These are phyloP conservation scores for Colletotrichum incanum DNA, from an alignment of 2,329 filamentous ascomycete genomes.

Conservation along the genomic window DNA sequence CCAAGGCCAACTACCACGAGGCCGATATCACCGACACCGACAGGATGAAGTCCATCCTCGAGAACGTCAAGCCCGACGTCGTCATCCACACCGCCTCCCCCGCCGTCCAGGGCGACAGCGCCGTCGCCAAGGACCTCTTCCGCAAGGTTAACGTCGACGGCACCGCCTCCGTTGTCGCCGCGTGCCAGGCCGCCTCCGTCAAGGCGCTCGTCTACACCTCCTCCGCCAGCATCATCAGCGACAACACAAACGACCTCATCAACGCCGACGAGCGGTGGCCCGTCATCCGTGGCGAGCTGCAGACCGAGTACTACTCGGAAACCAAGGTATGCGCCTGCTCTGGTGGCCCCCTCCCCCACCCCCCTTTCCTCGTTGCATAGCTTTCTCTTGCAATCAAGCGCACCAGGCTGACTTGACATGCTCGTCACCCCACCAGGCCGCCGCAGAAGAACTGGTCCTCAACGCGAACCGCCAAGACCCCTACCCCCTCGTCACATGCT, in stretches of 20 bases:
- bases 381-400: neutral
- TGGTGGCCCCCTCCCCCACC: neutral
- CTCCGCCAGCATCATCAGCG: conserved; percentile 88
- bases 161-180: conserved; percentile 83
- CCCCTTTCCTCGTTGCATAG: neutral
- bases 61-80: conserved; percentile 79
- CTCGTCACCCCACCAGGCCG: conserved; percentile 64
- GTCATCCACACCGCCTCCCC: conserved; percentile 94
- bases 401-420: conserved; percentile 16
- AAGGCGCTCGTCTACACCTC: conserved; percentile 92
- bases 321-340: conserved; percentile 77
- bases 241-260: conserved; percentile 83
- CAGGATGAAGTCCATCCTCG: conserved; percentile 75
- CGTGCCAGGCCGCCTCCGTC: conserved; percentile 79
- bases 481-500: conserved; percentile 77
- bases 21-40: conserved; percentile 82
- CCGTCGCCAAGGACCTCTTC: conserved; percentile 73
- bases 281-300: conserved; percentile 78
- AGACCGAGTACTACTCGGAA: conserved; percentile 89
- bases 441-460: conserved; percentile 87
- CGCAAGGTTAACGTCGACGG: conserved; percentile 91
- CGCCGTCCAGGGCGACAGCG: conserved; percentile 66
- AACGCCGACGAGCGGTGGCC: conserved; percentile 91
- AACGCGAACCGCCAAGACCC: conserved; percentile 76
- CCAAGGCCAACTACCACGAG: conserved; percentile 76